phyloP scores from a whole-genome alignment of 2,329 filamentous ascomycete genomes.

The Aspergillus vadensis region DNA sequence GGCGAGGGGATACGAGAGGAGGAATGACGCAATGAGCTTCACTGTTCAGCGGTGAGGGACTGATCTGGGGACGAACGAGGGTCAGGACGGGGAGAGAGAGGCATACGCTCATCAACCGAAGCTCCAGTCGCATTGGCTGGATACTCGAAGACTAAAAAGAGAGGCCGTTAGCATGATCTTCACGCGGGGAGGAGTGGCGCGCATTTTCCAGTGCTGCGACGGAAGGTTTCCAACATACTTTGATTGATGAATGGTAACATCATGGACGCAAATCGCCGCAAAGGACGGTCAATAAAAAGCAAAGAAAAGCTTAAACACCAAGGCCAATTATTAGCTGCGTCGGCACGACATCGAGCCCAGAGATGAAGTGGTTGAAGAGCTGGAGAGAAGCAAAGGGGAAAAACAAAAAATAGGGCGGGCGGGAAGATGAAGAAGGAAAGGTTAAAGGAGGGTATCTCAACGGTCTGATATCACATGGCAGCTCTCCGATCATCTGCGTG shows the following conservation, averaged over 20 bases:
- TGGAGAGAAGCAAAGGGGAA: background rate
- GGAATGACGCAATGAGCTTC: conserved; percentile 87
- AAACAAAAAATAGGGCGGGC: conserved; percentile 2
- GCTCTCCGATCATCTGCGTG: background rate
- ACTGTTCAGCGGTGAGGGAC: conserved; percentile 56
- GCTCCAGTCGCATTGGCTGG: conserved; percentile 60
- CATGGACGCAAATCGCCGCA: conserved; percentile 18
- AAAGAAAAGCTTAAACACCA: conserved; percentile 5
- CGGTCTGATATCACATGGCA: conserved; percentile 12
- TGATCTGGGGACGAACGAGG: background rate
- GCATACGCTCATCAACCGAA: conserved; percentile 64
- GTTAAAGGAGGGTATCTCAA: background rate
- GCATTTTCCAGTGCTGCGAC: background rate
- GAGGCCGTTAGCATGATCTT: conserved; percentile 17
- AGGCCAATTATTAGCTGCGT: background rate
- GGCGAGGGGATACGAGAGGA: conserved; percentile 89
- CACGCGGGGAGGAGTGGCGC: conserved; percentile 13
- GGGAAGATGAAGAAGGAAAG: conserved; percentile 5
- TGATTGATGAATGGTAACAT: conserved; percentile 68
- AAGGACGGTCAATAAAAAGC: conserved; percentile 6
- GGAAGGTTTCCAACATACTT: conserved; percentile 44
- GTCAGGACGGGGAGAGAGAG: conserved; percentile 5
- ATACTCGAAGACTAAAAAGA: conserved; percentile 60
- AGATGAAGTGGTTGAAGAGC: background rate
- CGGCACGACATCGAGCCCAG: conserved; percentile 4